Percentiles rank a stretch among this genome's conserved stretches.
Conservation (phyloP, 78 protist genomes). For the Mantamonas sphyraenae region DNA sequence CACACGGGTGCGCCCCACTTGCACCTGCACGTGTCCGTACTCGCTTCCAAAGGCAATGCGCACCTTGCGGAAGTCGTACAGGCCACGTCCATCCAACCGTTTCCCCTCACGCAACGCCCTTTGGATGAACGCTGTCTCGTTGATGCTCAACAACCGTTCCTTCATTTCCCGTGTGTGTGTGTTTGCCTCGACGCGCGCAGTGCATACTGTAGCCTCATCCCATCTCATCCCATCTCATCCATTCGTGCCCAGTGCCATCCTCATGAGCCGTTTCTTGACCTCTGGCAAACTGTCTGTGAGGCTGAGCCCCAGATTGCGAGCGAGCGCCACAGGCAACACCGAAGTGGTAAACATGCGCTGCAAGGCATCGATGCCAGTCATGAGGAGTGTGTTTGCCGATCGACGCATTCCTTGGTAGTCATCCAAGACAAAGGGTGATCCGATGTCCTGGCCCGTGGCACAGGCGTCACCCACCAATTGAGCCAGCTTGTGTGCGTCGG, state of each 20-base stretch:
- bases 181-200: too few species aligned
- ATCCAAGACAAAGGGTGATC: background rate
- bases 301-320: too few species aligned
- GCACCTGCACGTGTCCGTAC: slow-evolving; percentile 11
- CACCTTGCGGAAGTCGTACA: background rate
- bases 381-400: background rate
- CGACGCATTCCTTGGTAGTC: background rate
- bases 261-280: too few species aligned
- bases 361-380: too few species aligned
- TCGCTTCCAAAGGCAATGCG: background rate
- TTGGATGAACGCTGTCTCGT: background rate
- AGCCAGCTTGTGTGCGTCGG: slow-evolving; percentile 39
- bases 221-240: too few species aligned
- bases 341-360: too few species aligned
- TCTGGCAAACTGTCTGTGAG: too few species aligned
- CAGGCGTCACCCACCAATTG: slow-evolving; percentile 8
- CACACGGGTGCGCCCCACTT: slow-evolving; percentile 28
- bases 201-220: too few species aligned
- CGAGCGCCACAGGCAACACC: too few species aligned
- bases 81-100: slow-evolving; percentile 19
- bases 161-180: too few species aligned
- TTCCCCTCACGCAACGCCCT: background rate
- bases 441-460: slow-evolving; percentile 37
- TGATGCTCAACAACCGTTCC: background rate
- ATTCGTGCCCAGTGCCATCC: too few species aligned